Base-by-base conservation (phyloP, 1,139 yeast species). In the Hanseniaspora sp. region DNA sequence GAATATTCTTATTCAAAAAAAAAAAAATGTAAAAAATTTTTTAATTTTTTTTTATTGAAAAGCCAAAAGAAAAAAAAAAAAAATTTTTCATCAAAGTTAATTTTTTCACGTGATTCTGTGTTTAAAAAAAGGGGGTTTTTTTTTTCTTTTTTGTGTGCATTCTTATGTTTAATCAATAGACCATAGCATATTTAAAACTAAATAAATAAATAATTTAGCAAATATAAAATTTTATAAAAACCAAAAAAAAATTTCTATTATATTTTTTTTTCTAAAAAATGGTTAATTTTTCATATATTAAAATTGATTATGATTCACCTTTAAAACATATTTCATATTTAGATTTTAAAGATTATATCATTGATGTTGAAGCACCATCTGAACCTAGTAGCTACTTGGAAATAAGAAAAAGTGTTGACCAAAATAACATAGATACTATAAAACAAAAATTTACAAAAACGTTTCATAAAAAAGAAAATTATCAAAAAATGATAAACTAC, bases 231-330 rank as follows among this genome's bases (percentile, higher is more conserved):
- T 5, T n/a, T n/a, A 7, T 37, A 13, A 37, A 37, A 37, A n/a
- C 8, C 17, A 44, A 34, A 33, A n/a, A n/a, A n/a, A n/a, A n/a
- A n/a, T n/a, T n/a, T n/a, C n/a, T n/a, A n/a, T n/a, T n/a, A n/a
- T n/a, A n/a, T n/a, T n/a, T n/a, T n/a, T n/a, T n/a, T n/a, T n/a
- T n/a, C n/a, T n/a, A n/a, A n/a, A n/a, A 18, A 12, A 47, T 47
- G 51, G 23, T 17, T 18, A 15, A 13, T 9, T 12, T 30, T 8
- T 15, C n/a, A 17, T 7, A 13, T 9, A 40, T 30, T 18, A 44
- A 49, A 35, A 35, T 49, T 30, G 44, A 49, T 29, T 49, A 49
- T 23, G 53, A 49, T 38, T 49, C 53, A 3, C 53, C 53, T n/a
- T 38, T 49, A 5, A 37, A 38, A 23, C n/a, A 43, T 29, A 17